A percentile compares a stretch with the other conserved stretches of the same genome.
Evolutionary conservation across 2,329 filamentous ascomycete species (phyloP).

Genomic region (Beauveria scarabaeidicola): DNA sequence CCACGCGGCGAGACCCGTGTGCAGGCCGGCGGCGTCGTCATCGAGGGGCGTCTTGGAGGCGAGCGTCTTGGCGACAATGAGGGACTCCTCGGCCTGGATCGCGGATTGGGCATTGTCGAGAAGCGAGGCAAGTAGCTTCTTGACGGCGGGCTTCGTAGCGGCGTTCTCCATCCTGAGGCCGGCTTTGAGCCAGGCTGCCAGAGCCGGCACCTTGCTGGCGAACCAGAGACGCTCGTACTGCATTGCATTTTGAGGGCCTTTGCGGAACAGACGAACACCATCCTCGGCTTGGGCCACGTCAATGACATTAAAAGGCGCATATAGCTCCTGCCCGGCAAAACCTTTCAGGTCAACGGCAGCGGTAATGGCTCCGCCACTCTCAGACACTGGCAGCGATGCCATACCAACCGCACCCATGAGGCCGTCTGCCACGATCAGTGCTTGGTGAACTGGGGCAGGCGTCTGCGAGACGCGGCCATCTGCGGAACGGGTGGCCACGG

Average conservation of each 20-base stretch:
- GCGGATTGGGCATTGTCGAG: conserved; percentile 44
- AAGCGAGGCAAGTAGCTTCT: conserved; percentile 58
- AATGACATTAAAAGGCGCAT: conserved; percentile 45
- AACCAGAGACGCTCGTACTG: conserved; percentile 69
- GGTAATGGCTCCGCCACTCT: conserved; percentile 35
- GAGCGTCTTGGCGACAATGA: conserved; percentile 25
- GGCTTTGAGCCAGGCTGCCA: conserved; percentile 58
- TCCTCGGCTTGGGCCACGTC: conserved; percentile 55
- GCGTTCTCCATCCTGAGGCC: conserved; percentile 33
- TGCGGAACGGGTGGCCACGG: conserved; percentile 59
- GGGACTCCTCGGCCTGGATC: conserved; percentile 42
- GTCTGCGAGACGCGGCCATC: conserved; percentile 58
- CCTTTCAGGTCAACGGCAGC: conserved; percentile 51
- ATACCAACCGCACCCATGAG: conserved; percentile 56
- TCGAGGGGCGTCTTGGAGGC: conserved; percentile 26
- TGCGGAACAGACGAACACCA: conserved; percentile 59
- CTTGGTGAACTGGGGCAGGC: conserved; percentile 76
- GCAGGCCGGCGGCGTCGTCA: conserved; percentile 40
- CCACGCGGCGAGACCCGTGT: conserved; percentile 58
- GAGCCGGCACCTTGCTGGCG: conserved; percentile 56
- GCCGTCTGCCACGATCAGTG: conserved; percentile 65
- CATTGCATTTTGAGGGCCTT: conserved; percentile 60
- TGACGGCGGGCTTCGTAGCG: conserved; percentile 56
- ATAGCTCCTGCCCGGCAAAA: conserved; percentile 28
- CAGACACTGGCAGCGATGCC: conserved; percentile 32